phyloP scores from a whole-genome alignment of 805 yeast genomes.

The Diddensiella caesifluorescens region DNA sequence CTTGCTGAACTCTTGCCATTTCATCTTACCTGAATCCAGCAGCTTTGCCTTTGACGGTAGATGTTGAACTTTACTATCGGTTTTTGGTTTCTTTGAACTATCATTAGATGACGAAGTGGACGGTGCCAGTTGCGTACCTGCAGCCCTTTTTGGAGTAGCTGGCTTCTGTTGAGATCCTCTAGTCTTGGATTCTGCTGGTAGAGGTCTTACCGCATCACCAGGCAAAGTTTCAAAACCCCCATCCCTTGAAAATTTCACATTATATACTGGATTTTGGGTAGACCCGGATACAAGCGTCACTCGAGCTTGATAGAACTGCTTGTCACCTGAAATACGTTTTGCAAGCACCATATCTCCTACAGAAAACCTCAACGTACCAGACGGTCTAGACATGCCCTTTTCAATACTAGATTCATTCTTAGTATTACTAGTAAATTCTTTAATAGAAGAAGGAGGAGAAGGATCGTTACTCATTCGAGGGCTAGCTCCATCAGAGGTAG shows the following conservation, averaged over 20 bases:
- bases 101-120: neutral
- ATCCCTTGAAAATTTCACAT: constrained; percentile 24
- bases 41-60: constrained; percentile 14
- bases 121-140: too few relatives aligned
- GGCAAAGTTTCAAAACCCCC: constrained; percentile 24
- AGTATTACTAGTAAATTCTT: neutral
- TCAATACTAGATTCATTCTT: neutral
- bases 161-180: neutral
- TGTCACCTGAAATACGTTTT: constrained; percentile 26
- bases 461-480: neutral
- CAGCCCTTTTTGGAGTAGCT: neutral
- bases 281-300: constrained; percentile 29
- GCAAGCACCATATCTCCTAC: constrained; percentile 28
- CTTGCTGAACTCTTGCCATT: constrained; percentile 28
- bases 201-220: constrained; percentile 8
- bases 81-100: neutral
- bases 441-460: neutral
- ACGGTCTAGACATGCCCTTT: neutral
- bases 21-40: constrained; percentile 22
- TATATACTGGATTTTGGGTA: constrained; percentile 21
- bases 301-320: constrained; percentile 26
- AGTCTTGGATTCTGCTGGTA: neutral
- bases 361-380: neutral
- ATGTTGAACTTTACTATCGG: neutral
- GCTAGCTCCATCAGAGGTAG: neutral